phyloP scores from a whole-genome alignment of 2,329 filamentous ascomycete species.

The Curvularia lunata region DNA sequence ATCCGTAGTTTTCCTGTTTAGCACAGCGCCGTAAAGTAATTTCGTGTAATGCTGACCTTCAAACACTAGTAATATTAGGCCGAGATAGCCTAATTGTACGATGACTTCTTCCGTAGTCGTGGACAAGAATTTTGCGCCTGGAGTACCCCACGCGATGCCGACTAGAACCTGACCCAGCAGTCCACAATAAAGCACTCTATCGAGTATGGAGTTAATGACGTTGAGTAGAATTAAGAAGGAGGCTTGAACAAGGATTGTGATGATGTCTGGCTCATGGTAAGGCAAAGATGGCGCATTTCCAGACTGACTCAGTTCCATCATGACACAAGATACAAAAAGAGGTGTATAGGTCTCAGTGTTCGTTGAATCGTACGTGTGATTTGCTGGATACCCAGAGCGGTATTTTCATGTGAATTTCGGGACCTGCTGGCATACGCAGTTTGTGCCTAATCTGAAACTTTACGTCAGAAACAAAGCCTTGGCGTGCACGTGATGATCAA shows the following conservation, averaged over 20 bases:
- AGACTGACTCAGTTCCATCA: background rate
- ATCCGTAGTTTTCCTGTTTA: too few species aligned
- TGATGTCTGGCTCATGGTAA: constrained; percentile 69
- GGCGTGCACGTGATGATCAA: background rate
- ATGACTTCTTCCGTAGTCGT: constrained; percentile 60
- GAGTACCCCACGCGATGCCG: constrained; percentile 72
- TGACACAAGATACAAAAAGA: background rate
- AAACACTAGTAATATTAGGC: constrained; percentile 74
- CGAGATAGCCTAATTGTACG: constrained; percentile 73
- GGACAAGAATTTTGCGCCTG: constrained; percentile 67
- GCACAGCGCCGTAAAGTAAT: background rate
- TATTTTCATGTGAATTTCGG: background rate
- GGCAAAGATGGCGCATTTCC: constrained; percentile 44
- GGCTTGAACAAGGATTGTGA: constrained; percentile 64
- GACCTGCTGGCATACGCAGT: background rate
- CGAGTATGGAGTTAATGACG: constrained; percentile 61
- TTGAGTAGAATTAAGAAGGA: constrained; percentile 71
- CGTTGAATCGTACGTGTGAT: background rate
- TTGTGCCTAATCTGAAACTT: background rate
- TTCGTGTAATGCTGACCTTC: constrained; percentile 58
- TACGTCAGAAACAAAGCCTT: background rate
- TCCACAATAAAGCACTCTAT: constrained; percentile 70
- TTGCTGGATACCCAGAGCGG: background rate
- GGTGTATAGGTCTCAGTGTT: background rate
- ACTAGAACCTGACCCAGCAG: constrained; percentile 74